Evolutionary conservation across 495 filamentous ascomycete genomes (phyloP).

Genomic region (Patellaria atrata): DNA sequence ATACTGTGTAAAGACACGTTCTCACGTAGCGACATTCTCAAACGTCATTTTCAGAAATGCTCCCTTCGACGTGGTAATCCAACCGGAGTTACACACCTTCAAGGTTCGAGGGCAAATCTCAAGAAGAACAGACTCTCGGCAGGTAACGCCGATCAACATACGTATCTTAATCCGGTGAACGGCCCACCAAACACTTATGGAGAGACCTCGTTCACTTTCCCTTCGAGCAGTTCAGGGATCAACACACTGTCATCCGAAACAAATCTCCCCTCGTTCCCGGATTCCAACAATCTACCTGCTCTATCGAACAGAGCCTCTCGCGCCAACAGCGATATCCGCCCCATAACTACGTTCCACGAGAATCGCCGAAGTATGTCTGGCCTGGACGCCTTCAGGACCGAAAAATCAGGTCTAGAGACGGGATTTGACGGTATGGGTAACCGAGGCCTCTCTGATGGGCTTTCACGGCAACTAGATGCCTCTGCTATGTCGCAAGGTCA

Average conservation of each 20-base stretch:
- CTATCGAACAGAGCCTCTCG: constrained; percentile 18
- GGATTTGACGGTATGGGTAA: constrained; percentile 1
- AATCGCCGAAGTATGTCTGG: constrained; percentile 17
- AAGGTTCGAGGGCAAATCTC: constrained; percentile 75
- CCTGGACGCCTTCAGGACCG: constrained; percentile 12
- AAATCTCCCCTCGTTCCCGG: too few species aligned
- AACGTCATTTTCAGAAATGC: constrained; percentile 97
- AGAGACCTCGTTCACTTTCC: too few species aligned
- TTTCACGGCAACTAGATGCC: constrained; percentile 9
- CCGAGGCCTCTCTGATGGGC: constrained; percentile 8
- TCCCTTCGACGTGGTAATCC: constrained; percentile 90
- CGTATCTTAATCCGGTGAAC: constrained; percentile 11
- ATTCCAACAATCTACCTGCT: constrained; percentile 11
- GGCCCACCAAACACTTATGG: too few species aligned
- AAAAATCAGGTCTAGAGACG: neutral
- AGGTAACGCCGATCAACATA: constrained; percentile 8
- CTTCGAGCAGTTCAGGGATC: too few species aligned
- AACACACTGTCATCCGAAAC: neutral
- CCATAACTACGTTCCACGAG: constrained; percentile 13
- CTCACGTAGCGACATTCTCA: constrained; percentile 92
- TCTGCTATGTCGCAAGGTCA: constrained; percentile 11
- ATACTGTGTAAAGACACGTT: constrained; percentile 96
- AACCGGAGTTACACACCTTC: constrained; percentile 79
- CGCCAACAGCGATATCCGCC: constrained; percentile 19
- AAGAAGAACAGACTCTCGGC: constrained; percentile 38